Conservation (phyloP, 257 asterid species). For the Solanum clarkiae region DNA sequence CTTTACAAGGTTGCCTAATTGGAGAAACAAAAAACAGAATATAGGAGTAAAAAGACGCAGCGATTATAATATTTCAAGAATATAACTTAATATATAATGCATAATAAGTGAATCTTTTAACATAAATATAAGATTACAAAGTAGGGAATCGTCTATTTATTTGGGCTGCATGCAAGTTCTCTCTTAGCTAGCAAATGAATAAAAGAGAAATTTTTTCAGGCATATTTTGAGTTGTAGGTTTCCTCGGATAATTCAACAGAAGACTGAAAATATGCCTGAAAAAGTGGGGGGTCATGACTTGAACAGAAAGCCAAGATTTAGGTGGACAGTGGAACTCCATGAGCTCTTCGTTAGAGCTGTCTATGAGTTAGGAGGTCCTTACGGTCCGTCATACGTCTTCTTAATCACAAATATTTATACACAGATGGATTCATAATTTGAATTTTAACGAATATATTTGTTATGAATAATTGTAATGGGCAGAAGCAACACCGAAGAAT, state of each 20-base stretch:
- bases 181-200: neutral
- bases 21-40: neutral
- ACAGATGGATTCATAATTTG: neutral
- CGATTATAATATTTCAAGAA: neutral
- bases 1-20: neutral
- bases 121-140: too few species aligned
- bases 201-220: neutral
- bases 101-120: too few species aligned
- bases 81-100: neutral
- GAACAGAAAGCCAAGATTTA: conserved; percentile 1
- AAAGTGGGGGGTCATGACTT: neutral
- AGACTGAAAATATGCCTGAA: neutral
- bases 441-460: neutral
- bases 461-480: neutral
- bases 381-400: neutral
- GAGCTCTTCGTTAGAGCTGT: conserved; percentile 8
- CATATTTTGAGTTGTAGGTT: neutral
- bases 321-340: conserved; percentile 5
- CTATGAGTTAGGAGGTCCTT: conserved; percentile 8
- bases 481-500: conserved; percentile 9
- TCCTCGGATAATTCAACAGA: neutral
- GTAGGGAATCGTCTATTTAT: neutral
- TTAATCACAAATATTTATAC: neutral
- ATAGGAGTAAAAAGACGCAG: neutral
- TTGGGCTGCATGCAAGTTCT: neutral